A percentile compares a stretch with the other conserved stretches of the same genome.
Conservation (phyloP, 176 grass and related monocot species). For the Carex kokanica region DNA sequence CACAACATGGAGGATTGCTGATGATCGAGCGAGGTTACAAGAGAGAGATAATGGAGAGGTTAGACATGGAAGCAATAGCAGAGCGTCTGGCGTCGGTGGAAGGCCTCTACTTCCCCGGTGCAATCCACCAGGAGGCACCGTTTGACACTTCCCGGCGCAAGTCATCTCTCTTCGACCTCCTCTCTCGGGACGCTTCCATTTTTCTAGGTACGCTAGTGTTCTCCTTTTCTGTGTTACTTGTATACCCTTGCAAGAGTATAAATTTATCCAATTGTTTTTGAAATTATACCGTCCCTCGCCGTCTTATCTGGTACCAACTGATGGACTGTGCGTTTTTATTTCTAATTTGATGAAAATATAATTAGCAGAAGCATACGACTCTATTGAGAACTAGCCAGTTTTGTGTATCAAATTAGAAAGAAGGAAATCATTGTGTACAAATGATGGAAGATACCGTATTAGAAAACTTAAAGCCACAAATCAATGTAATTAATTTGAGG, state of each 20-base stretch:
- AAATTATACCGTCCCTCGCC: not conserved
- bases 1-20: not conserved
- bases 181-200: slow-evolving; percentile 72
- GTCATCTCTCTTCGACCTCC: slow-evolving; percentile 52
- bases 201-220: slow-evolving; percentile 48
- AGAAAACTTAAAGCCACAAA: not conserved
- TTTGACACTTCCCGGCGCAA: slow-evolving; percentile 25
- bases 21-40: not conserved
- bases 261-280: not conserved
- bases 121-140: slow-evolving; percentile 42
- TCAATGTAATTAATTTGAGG: not conserved
- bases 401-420: not conserved
- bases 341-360: not conserved
- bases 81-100: slow-evolving; percentile 66
- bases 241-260: not conserved
- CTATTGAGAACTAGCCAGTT: not conserved
- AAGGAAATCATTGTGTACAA: not conserved
- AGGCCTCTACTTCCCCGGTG: slow-evolving; percentile 72
- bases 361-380: not conserved
- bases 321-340: not conserved
- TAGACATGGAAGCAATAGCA: slow-evolving; percentile 69
- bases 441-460: not conserved
- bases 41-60: slow-evolving; percentile 48
- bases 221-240: not conserved
- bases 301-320: not conserved